Conservation (phyloP, 345 rosid species). For the Arabidopsis thaliana region TAIR10.1 NC_003071.7:16184501-16185000, state of each 20-base stretch:
- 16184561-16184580: slow-evolving; percentile 68
- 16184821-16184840: slow-evolving; percentile 98
- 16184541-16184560: slow-evolving; percentile 65
- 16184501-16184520: slow-evolving; percentile 36
- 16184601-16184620: slow-evolving; percentile 76
- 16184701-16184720: slow-evolving; percentile 85
- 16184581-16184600: slow-evolving; percentile 78
- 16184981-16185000: background rate
- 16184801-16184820: slow-evolving; percentile 80
- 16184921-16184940: background rate
- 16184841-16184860: slow-evolving; percentile 72
- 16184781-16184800: background rate
- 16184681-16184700: slow-evolving; percentile 91
- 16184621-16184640: slow-evolving; percentile 96
- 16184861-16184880: slow-evolving; percentile 81
- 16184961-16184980: background rate
- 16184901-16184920: slow-evolving; percentile 53
- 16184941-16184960: background rate
- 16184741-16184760: background rate
- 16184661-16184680: slow-evolving; percentile 65
- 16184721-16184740: slow-evolving; percentile 68
- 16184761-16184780: background rate
- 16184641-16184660: slow-evolving; percentile 63
- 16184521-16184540: slow-evolving; percentile 55
- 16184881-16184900: slow-evolving; percentile 95